Base-by-base conservation (phyloP, 164 flowering plant species). In the Chimonanthus salicifolius region DNA sequence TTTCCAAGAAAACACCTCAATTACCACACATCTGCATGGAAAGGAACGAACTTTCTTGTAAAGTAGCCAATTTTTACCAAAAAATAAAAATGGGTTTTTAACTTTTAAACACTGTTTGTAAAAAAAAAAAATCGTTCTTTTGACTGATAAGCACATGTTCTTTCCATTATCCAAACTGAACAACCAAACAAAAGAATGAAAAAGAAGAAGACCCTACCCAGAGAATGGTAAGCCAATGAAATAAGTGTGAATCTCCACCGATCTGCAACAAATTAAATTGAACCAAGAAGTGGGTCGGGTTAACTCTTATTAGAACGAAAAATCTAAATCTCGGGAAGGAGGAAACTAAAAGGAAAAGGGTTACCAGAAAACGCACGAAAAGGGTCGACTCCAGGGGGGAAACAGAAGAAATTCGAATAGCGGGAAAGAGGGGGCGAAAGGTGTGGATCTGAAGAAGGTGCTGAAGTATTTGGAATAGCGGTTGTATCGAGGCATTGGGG, bases 321-420 rank as follows among this genome's bases (percentile, higher is more conserved):
- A 47, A 49, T 47, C 60, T 6, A 13, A 65, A 65, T 65, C 49
- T 65, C 68, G 10, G 64, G 46, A 54, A 51, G 54, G 72, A 54
- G 7, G 54, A 43, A 70, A 45, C 47, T n/a, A 45, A 66, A 66
- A 66, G 13, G 10, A 67, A 15, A 70, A 18, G 60, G 68, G 67
- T 48, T 70, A 48, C 18, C 65, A 21, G 43, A 21, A 49, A 58
- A 58, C 33, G 20, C n/a, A 62, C 78, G 46, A 11, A 68, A 74
- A 63, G 76, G 51, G 74, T 74, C 78, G 84, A 79, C 79, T 78
- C 72, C 70, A 58, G 70, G 60, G 13, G 72, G 44, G 20, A 58
- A 60, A 64, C 47, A 62, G 80, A 74, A 73, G 46, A 65, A 69
- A 21, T 7, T 10, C n/a, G 66, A 72, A 7, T 33, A 15, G 44